Evolutionary conservation across 1,284 basidiomycete genomes (phyloP), one percentile per base, ranked within the genome.

Genomic region (Waitea zeae): DNA sequence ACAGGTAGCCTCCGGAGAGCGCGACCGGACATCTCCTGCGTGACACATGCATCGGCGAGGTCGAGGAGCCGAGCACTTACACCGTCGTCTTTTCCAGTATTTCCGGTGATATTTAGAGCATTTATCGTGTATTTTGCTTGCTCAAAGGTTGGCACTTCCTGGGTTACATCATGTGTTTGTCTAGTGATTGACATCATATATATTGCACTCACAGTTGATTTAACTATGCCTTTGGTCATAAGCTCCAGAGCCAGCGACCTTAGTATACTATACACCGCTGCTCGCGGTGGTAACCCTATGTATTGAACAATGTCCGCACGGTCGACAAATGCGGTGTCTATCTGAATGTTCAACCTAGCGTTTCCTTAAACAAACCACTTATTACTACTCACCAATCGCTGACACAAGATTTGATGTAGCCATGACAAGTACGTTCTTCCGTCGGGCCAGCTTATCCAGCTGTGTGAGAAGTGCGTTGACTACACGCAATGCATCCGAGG

Each of bases 401-500:
- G 88, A 83, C 0, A 81, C 78, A 4, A 99, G 69, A 52, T 98
- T 99, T 39, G 88, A 95, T 0, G 95, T 99, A 0, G 95, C 83
- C 76, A 99, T 84, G 20, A 99, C 79, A 11, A 98, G 61, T 2
- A 92, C 89, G 48, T 98, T 98, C 56, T 86, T 90, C 41, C 76
- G 70, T 42, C 83, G 76, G 52, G 87, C 90, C 12, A 99, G 64
- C 54, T 93, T 95, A 60, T 98, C 95, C 3, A 98, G 67, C 55
- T 98, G 93, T 0, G 95, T 98, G 4, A 99, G 64, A 1, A 99
- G 69, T 0, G 95, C 95, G 51, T 98, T 98, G 30, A 99, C 95
- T 5, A 97, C 89, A 26, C 93, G 61, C 17, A 99, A 53, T n/a
- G 90, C 89, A 51, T 99, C 95, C 3, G 82, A 84, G 1, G 93